These are phyloP conservation scores for Pluteus cervinus DNA, from an alignment of 768 basidiomycete species.

Conservation along the genomic window DNA sequence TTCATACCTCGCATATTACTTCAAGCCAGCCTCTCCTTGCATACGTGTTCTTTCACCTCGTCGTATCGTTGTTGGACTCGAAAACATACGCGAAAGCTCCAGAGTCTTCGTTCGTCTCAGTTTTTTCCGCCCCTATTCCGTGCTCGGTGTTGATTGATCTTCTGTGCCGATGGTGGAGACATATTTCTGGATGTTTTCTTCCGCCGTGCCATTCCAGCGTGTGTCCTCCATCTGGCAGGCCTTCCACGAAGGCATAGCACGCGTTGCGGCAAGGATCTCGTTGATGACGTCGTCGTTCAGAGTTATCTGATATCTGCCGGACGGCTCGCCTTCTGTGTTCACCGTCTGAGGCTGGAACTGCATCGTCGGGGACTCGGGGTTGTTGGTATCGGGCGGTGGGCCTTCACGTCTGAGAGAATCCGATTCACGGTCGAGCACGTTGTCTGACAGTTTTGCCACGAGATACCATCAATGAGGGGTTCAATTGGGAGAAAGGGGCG, in stretches of 20 bases:
- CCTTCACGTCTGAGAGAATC: constrained; percentile 12
- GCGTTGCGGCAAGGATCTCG: constrained; percentile 24
- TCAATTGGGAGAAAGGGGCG: constrained; percentile 19
- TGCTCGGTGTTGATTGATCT: no score
- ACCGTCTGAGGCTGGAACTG: constrained; percentile 8
- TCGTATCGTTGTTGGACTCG: no score
- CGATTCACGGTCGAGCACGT: constrained; percentile 11
- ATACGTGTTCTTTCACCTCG: no score
- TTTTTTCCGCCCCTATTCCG: no score
- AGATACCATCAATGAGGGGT: constrained; percentile 10
- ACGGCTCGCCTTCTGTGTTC: constrained; percentile 9
- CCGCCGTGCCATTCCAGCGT: constrained; percentile 26
- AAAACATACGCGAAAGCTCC: no score
- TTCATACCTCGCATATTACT: no score
- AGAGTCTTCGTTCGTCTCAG: no score
- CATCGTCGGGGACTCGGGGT: no score
- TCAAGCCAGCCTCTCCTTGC: no score
- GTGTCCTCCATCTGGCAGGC: constrained; percentile 24
- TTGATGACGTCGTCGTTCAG: constrained; percentile 16
- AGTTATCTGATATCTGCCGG: constrained; percentile 11
- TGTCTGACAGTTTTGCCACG: constrained; percentile 20
- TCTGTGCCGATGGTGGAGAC: background rate
- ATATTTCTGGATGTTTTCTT: constrained; percentile 24
- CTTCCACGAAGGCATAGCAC: constrained; percentile 24
- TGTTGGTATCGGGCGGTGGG: constrained; percentile 9